These are phyloP conservation scores for Backusella macrospora DNA, from an alignment of 192 early-diverging fungal genomes.

Conservation along the genomic window DNA sequence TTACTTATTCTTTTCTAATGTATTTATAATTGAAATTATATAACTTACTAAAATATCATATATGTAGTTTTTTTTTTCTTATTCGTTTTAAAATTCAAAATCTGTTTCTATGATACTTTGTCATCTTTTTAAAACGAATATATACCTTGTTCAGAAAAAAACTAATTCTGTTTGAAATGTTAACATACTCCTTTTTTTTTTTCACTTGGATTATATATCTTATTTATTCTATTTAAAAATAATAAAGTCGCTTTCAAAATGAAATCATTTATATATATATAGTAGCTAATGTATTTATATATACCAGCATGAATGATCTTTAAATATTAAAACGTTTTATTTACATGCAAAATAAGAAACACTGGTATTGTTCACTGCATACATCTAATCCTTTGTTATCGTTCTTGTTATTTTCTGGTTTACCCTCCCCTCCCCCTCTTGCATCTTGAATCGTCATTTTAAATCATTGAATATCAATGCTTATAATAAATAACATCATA, in stretches of 20 bases:
- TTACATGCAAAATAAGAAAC: not conserved
- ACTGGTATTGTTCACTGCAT: not conserved
- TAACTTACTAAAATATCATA: too few relatives aligned
- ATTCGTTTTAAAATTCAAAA: not conserved
- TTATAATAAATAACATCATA: not conserved
- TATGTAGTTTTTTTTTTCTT: not conserved
- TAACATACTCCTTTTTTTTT: not conserved
- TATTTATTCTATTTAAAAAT: too few relatives aligned
- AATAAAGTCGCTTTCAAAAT: too few relatives aligned
- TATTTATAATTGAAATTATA: not conserved
- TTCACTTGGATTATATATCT: not conserved
- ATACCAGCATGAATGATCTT: too few relatives aligned
- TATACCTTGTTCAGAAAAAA: not conserved
- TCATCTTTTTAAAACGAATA: not conserved
- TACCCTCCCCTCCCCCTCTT: not conserved
- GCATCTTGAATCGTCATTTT: constrained; percentile 9
- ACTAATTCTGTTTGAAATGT: not conserved
- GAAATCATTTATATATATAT: too few relatives aligned
- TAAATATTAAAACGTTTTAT: not conserved
- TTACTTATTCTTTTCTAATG: not conserved
- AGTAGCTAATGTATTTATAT: too few relatives aligned
- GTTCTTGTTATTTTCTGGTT: not conserved
- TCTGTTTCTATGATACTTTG: too few relatives aligned
- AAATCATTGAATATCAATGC: constrained; percentile 1
- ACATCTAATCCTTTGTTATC: not conserved